Percentiles rank a stretch among this genome's conserved stretches.
These are phyloP conservation scores for Pichia sp. DNA, from an alignment of 1,139 yeast genomes.

Conservation along the genomic window DNA sequence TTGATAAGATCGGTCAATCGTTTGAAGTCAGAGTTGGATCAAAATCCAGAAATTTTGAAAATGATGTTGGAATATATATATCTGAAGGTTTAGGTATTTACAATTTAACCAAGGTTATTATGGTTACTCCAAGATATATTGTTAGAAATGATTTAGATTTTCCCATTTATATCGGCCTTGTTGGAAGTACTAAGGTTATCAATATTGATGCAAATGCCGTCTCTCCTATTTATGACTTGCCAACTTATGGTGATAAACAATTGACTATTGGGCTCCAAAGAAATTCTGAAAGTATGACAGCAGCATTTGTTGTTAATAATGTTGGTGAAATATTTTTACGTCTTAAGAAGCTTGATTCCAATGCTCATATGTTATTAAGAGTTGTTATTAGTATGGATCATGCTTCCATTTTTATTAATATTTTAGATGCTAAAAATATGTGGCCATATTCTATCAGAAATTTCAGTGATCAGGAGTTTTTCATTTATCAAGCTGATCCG, in stretches of 20 bases:
- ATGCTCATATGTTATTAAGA: conserved; percentile 50
- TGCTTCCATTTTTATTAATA: conserved; percentile 72
- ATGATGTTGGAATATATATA: conserved; percentile 68
- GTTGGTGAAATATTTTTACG: conserved; percentile 78
- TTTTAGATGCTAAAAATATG: conserved; percentile 63
- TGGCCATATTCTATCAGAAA: conserved; percentile 96
- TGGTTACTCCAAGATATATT: conserved; percentile 78
- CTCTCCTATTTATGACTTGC: conserved; percentile 62
- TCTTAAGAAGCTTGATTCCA: conserved; percentile 53
- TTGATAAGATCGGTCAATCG: conserved; percentile 86
- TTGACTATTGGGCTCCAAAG: conserved; percentile 55
- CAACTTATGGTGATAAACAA: conserved; percentile 45
- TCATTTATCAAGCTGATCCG: conserved; percentile 83
- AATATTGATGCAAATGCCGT: conserved; percentile 44
- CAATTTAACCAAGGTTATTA: conserved; percentile 68
- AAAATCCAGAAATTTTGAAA: conserved; percentile 55
- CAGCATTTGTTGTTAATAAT: conserved; percentile 80
- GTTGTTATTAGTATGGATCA: conserved; percentile 71
- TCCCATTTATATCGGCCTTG: conserved; percentile 59
- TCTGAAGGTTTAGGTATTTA: conserved; percentile 88
- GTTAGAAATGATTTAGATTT: conserved; percentile 56
- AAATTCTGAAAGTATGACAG: conserved; percentile 66
- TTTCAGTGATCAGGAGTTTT: conserved; percentile 78
- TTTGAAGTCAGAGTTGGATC: conserved; percentile 59
- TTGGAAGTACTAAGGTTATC: conserved; percentile 49